phyloP scores from a whole-genome alignment of 2,329 filamentous ascomycete genomes.

The Ambrosiella cleistominuta region DNA sequence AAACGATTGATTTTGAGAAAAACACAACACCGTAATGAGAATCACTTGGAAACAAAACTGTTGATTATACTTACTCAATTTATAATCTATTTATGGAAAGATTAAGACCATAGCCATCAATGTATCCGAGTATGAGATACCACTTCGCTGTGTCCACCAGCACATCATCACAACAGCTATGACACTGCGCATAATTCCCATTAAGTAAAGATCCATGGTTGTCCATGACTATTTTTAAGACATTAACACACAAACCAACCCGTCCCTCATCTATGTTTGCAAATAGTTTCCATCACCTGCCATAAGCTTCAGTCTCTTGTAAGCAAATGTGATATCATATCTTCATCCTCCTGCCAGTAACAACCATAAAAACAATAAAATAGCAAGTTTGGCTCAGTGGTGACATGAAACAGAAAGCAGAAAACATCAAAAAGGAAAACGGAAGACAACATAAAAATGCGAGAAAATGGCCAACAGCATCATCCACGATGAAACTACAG shows the following conservation, averaged over 20 bases:
- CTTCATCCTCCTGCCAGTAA: neutral
- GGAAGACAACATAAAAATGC: conserved; percentile 3
- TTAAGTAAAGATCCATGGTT: neutral
- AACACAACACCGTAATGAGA: too few relatives aligned
- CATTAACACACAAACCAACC: neutral
- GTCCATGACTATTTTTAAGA: conserved; percentile 1
- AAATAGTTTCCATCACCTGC: neutral
- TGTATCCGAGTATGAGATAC: too few relatives aligned
- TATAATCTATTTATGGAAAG: too few relatives aligned
- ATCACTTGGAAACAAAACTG: too few relatives aligned
- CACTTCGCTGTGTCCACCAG: neutral
- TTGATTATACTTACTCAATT: neutral
- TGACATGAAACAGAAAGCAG: conserved; percentile 1
- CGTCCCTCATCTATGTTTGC: neutral
- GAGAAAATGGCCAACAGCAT: neutral
- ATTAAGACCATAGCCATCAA: too few relatives aligned
- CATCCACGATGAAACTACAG: neutral
- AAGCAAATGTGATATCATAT: conserved; percentile 7
- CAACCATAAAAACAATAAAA: conserved; percentile 3
- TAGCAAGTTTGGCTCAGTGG: conserved; percentile 4
- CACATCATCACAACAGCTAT: neutral
- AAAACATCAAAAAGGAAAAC: conserved; percentile 1
- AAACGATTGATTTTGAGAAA: too few relatives aligned
- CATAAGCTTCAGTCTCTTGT: neutral
- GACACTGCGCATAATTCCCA: neutral